Evolutionary conservation across 2,329 filamentous ascomycete genomes (phyloP).

Genomic region (Colletotrichum gloeosporioides): DNA sequence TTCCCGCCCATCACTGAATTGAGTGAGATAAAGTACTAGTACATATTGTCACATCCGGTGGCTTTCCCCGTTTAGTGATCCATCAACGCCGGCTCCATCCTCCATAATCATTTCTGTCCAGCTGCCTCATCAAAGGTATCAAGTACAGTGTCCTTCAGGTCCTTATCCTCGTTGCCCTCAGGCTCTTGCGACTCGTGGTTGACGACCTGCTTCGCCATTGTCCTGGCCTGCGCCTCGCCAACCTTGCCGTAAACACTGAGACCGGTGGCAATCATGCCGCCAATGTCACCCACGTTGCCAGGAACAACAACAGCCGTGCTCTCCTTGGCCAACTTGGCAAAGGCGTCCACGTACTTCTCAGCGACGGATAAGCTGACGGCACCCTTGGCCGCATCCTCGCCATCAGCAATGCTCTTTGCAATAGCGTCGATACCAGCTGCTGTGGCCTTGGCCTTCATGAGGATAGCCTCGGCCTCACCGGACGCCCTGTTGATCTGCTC

Average conservation of each 20-base stretch:
- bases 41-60: constrained; percentile 20
- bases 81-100: constrained; percentile 8
- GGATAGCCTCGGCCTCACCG: constrained; percentile 94
- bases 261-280: constrained; percentile 94
- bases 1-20: neutral
- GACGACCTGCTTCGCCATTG: constrained; percentile 59
- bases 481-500: constrained; percentile 93
- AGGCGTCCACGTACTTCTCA: constrained; percentile 98
- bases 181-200: constrained; percentile 24
- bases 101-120: constrained; percentile 31
- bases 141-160: constrained; percentile 44
- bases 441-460: constrained; percentile 84
- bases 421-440: constrained; percentile 89
- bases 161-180: constrained; percentile 19
- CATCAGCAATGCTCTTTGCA: constrained; percentile 74
- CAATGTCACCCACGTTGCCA: constrained; percentile 95
- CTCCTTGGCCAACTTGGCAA: constrained; percentile 90
- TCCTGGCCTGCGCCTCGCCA: constrained; percentile 76
- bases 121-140: constrained; percentile 44
- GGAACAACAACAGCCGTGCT: constrained; percentile 95
- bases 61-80: neutral
- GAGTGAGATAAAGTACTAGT: constrained; percentile 19
- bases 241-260: constrained; percentile 97
- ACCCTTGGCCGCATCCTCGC: constrained; percentile 76
- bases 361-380: constrained; percentile 89